Base-by-base conservation (phyloP, 257 asterid species). In the Penstemon newberryi region DNA sequence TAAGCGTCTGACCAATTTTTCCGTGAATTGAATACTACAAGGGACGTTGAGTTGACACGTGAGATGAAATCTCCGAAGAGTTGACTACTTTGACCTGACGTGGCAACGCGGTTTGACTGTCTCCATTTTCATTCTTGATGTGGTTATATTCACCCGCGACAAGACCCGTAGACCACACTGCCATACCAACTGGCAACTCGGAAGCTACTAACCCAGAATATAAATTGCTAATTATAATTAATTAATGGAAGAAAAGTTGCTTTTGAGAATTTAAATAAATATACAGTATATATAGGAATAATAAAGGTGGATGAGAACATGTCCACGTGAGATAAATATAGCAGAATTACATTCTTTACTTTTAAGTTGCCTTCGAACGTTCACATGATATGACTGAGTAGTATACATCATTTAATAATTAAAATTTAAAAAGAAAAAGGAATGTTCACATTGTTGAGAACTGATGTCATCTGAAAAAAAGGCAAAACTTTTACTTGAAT, bases 91-190 rank as follows among this genome's bases (percentile, higher is more conserved):
- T 87, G 87, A 83, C 91, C 77, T 83, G 81, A 81, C 89, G 86
- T 84, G 87, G 79, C 89, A 80, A 87, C 95, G 95, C 95, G 95
- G 79, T 78, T 62, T 47, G 78, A 77, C 80, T 56, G 78, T 44
- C 18, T 15, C 18, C 18, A 15, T 15, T 15, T 15, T 15, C 18
- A 10, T 15, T 1, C 1, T 62, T 13, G 18, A 6, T 38, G 12
- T 42, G 33, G 33, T 57, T 56, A 15, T 58, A 4, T 19, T 45
- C 40, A 39, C 18, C 47, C 36, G 13, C 49, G 53, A 60, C 44
- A 58, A 57, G 60, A 49, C 59, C 1, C 61, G 9, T 0, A 8
- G 71, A 72, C 45, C 72, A 25, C 33, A 25, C 33, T 2, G 59
- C 42, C 39, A 40, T 8, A 38, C 4, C 7, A 25, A 25, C 33